Percentiles rank a stretch among this genome's conserved stretches.
Evolutionary conservation across 139 green algal genomes (phyloP).

Genomic region (Dunaliella primolecta): DNA sequence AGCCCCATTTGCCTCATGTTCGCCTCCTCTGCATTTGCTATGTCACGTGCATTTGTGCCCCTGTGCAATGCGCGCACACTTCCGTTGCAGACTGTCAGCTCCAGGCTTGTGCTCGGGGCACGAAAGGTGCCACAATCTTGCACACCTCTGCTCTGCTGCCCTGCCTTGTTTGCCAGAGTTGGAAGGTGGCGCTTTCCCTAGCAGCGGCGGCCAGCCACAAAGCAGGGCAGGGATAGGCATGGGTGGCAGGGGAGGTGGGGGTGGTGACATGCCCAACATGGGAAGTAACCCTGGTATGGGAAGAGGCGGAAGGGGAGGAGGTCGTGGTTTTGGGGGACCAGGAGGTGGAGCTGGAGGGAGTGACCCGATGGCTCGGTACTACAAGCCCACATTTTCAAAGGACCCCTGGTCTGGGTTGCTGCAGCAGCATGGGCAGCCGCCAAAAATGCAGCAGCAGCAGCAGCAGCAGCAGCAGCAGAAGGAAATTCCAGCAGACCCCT

Average conservation of each 20-base stretch:
- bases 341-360: background rate
- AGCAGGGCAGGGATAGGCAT: background rate
- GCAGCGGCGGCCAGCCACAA: background rate
- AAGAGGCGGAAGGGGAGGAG: conserved; percentile 6
- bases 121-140: too few species aligned
- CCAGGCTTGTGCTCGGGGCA: too few species aligned
- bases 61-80: too few species aligned
- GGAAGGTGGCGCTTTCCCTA: background rate
- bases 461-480: background rate
- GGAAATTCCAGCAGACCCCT: background rate
- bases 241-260: conserved; percentile 1
- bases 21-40: too few species aligned
- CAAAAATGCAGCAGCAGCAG: background rate
- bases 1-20: too few species aligned
- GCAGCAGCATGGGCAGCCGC: background rate
- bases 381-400: conserved; percentile 31
- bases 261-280: too few species aligned
- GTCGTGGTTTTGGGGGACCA: background rate
- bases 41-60: too few species aligned
- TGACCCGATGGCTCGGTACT: conserved; percentile 20
- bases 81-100: too few species aligned
- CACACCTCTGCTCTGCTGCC: too few species aligned
- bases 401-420: conserved; percentile 28
- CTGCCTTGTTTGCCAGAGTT: too few species aligned
- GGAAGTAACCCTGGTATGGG: background rate